Evolutionary conservation across 2,329 filamentous ascomycete species (phyloP).

Genomic region (Fusarium pininemorale): DNA sequence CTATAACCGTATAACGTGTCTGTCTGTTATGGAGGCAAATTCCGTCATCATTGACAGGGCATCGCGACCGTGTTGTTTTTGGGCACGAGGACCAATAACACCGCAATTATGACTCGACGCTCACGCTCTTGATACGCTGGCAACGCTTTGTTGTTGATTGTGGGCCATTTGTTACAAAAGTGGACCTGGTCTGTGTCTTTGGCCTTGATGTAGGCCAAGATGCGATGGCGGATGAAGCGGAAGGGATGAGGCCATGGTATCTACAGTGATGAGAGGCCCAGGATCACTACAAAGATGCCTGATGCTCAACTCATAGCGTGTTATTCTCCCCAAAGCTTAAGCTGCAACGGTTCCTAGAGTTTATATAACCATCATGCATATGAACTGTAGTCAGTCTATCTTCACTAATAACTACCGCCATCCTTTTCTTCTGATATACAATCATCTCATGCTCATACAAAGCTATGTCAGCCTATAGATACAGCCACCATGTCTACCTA

Average conservation of each 20-base stretch:
- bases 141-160: conserved; percentile 16
- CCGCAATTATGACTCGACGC: conserved; percentile 15
- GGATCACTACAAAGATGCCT: neutral
- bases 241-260: conserved; percentile 6
- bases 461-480: conserved; percentile 10
- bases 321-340: neutral
- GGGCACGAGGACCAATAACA: conserved; percentile 15
- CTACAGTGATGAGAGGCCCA: conserved; percentile 3
- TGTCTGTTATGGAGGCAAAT: neutral
- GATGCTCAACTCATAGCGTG: neutral
- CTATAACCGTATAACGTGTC: neutral
- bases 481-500: conserved; percentile 11
- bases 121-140: conserved; percentile 29
- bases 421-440: conserved; percentile 5
- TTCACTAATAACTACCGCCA: neutral
- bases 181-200: conserved; percentile 9
- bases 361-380: neutral
- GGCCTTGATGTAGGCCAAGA: neutral
- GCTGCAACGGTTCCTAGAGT: neutral
- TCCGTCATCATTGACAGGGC: neutral
- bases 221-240: conserved; percentile 13
- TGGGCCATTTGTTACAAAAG: conserved; percentile 5
- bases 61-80: conserved; percentile 14
- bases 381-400: neutral
- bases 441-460: conserved; percentile 7